Evolutionary conservation across 2,329 filamentous ascomycete genomes (phyloP), one percentile per base, ranked within the genome.

Genomic region (Penicillium sp.): DNA sequence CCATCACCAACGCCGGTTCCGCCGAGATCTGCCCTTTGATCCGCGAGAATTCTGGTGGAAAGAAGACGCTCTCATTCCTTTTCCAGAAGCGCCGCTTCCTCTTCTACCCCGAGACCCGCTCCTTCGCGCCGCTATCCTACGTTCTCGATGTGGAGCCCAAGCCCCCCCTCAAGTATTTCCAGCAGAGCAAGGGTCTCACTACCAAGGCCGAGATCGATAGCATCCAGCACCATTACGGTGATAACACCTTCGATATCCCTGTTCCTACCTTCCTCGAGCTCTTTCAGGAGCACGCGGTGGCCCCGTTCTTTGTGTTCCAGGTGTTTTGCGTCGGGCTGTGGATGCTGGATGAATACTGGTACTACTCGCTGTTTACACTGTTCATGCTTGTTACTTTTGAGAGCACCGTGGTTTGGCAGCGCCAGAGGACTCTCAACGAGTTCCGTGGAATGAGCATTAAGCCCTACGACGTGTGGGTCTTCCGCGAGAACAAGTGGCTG

Each of bases 261-360:
- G 91, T 98, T 10, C 93, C 95, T 3, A 92, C 88, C 9, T 98
- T 98, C 62, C 84, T 87, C 44, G 93, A 98, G 74, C 81, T 98
- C 43, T 98, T 95, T 81, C 88, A 95, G 72, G 93, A 98, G 72
- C 95, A 98, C 71, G 92, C 95, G 23, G 95, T 98, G 20, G 95
- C 95, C 20, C 93, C 93, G 4, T 98, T 98, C 78, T 98, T 98
- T 73, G 91, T 98, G 56, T 98, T 98, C 75, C 93, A 98, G 78
- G 80, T 98, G 54, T 98, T 98, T 77, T 98, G 95, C 63, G 93
- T 98, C 50, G 95, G 93, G 13, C 77, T 98, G 53, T 98, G 93
- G 93, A 89, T 97, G 84, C 77, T 98, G 67, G 93, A 98, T 67
- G 95, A 98, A 74, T 98, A 97, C 75, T 98, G 95, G 93, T 98